phyloP scores from a whole-genome alignment of 2,329 filamentous ascomycete genomes.

The Sarocladium strictum region DNA sequence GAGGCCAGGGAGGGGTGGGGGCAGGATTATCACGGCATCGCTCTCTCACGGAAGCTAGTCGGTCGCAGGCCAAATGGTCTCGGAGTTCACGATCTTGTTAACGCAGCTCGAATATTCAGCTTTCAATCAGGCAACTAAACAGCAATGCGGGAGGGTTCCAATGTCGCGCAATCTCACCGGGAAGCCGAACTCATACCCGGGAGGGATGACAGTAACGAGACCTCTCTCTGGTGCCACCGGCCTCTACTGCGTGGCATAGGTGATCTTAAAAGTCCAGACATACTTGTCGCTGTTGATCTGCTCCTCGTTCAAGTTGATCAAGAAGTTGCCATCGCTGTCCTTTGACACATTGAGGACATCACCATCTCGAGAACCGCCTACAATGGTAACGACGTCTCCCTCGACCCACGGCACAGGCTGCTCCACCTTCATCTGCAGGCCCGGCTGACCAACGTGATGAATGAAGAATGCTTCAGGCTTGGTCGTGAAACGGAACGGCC shows the following conservation, averaged over 20 bases:
- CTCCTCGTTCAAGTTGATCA: slow-evolving; percentile 24
- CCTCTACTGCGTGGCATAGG: neutral
- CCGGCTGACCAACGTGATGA: slow-evolving; percentile 35
- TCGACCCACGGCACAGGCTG: slow-evolving; percentile 38
- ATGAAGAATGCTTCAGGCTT: slow-evolving; percentile 47
- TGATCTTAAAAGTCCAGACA: slow-evolving; percentile 27
- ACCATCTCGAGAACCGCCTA: slow-evolving; percentile 25
- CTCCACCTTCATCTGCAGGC: slow-evolving; percentile 30
- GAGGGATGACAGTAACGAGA: too few species aligned
- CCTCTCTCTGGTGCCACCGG: too few species aligned
- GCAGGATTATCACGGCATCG: too few species aligned
- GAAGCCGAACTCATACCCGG: too few species aligned
- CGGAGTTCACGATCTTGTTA: too few species aligned
- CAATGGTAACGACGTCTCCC: slow-evolving; percentile 40
- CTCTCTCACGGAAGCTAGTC: too few species aligned
- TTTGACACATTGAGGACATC: slow-evolving; percentile 15
- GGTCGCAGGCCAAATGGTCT: too few species aligned
- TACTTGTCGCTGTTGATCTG: slow-evolving; percentile 28
- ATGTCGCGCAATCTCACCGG: too few species aligned
- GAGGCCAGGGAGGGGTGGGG: neutral
- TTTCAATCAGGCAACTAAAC: too few species aligned
- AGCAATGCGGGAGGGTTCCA: too few species aligned
- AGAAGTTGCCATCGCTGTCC: slow-evolving; percentile 18
- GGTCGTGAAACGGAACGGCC: slow-evolving; percentile 40
- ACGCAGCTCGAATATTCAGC: too few species aligned